Evolutionary conservation across 2,329 filamentous ascomycete genomes (phyloP), one percentile per base, ranked within the genome.

Genomic region (Colletotrichum lupini): DNA sequence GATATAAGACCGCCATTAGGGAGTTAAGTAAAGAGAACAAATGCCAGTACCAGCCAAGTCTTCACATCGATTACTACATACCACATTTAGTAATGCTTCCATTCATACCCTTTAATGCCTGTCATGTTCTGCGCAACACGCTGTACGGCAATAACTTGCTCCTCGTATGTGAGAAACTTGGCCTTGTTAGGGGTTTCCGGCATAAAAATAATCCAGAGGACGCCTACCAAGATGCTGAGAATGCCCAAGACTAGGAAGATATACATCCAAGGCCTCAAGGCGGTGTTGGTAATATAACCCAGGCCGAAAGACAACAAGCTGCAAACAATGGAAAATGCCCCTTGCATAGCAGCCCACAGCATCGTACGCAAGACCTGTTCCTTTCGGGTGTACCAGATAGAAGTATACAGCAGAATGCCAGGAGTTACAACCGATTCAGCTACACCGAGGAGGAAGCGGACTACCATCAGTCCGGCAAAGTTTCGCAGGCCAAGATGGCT

Each of bases 101-200:
- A 78, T 30, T 77, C 71, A 16, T 78, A 76, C 5, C 75, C 75
- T 74, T 79, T 77, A 61, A 78, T 80, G 5, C 78, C 78, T 1
- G 77, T 79, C 73, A 77, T 77, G 67, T 79, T 80, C 58, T 74
- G 75, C 24, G 78, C 69, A 19, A 78, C 76, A 46, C 78, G 72
- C 63, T 78, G 77, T 16, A 79, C 61, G 16, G 77, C 77, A 22
- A 76, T 58, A 46, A 79, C 72, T 58, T 79, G 78, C 53, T 79
- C 58, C 30, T 37, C 16, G 14, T 75, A 62, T 4, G 71, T 67
- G 53, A 77, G 62, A 37, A 75, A 76, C 56, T 65, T 72, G 37
- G 75, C 71, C 22, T 68, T 75, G 55, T 74, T 76, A 1, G 76
- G 75, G 37, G 37, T 42, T 5, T 42, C 37, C 5, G 37, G 37